Evolutionary conservation across 768 basidiomycete species (phyloP), one percentile per base, ranked within the genome.

Genomic region (Agaricus subrufescens): DNA sequence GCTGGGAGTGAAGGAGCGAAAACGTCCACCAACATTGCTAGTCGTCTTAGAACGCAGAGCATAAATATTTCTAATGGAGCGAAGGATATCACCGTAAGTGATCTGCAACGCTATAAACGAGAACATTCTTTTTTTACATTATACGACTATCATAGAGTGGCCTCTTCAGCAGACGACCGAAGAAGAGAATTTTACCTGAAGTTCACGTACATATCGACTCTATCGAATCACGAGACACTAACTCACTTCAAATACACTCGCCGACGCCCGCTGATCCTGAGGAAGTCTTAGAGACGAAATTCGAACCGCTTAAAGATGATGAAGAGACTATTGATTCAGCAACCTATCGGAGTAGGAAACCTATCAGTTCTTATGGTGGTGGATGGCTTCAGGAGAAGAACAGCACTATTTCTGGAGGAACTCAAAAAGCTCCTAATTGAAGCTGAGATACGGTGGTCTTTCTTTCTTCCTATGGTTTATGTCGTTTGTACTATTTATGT

Each of bases 161-260:
- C 40, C 19, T 25, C 23, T 37, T 54, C 53, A 54, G 39, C 14
- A 4, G 15, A 30, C 46, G 25, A 45, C 45, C 34, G 19, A 43
- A 54, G 10, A 44, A 46, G 49, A 49, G 23, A 19, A 52, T 45
- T 10, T 48, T 54, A 4, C 60, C 56, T 27, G 54, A 63, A 59
- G 58, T 66, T 34, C 63, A 58, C 31, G 62, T 63, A 12, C 63
- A 65, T 30, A 61, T 66, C 27, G 63, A 65, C 46, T 67, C 63
- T 23, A 61, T 62, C 46, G 60, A 61, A 25, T 47, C 54, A 15
- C 54, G 55, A 19, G 60, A 61, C 38, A 45, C 19, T 19, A 19
- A 54, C 44, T 42, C 42, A 11, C 42, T 25, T 19, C 38, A 30
- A 37, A 39, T 11, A n/a, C 46, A 45, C 10, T 44, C n/a, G 7